These are phyloP conservation scores for Osmozyma mogii DNA, from an alignment of 805 yeast genomes.

Conservation along the genomic window DNA sequence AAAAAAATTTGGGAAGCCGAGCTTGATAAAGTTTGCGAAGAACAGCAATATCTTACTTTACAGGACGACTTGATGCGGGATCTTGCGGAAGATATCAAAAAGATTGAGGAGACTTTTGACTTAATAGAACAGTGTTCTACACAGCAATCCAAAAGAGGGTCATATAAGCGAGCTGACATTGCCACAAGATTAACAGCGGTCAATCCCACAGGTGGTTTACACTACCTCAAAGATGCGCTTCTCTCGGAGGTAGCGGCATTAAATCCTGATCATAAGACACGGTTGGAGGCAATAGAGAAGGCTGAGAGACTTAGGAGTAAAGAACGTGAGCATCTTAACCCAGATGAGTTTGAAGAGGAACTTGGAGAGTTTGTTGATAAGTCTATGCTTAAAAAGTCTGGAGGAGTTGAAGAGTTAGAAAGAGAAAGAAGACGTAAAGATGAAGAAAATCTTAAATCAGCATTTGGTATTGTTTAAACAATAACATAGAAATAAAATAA, in stretches of 20 bases:
- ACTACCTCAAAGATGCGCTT: slow-evolving; percentile 65
- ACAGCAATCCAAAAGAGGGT: slow-evolving; percentile 62
- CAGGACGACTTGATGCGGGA: slow-evolving; percentile 83
- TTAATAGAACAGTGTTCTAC: slow-evolving; percentile 75
- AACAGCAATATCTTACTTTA: slow-evolving; percentile 83
- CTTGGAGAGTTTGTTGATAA: slow-evolving; percentile 78
- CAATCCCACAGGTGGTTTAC: slow-evolving; percentile 56
- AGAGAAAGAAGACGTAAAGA: slow-evolving; percentile 59
- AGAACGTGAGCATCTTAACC: slow-evolving; percentile 50
- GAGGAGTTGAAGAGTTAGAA: slow-evolving; percentile 87
- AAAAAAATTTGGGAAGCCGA: slow-evolving; percentile 88
- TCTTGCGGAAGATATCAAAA: slow-evolving; percentile 69
- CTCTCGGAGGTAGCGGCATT: slow-evolving; percentile 71
- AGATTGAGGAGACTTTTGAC: slow-evolving; percentile 73
- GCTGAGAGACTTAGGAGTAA: slow-evolving; percentile 77
- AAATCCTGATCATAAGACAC: slow-evolving; percentile 73
- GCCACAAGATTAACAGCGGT: slow-evolving; percentile 41
- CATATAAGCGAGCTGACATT: slow-evolving; percentile 29
- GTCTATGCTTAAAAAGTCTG: slow-evolving; percentile 66
- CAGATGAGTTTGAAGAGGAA: slow-evolving; percentile 75
- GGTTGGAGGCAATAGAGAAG: slow-evolving; percentile 81
- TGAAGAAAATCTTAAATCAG: slow-evolving; percentile 56
- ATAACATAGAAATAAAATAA: slow-evolving; percentile 1
- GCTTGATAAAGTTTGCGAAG: slow-evolving; percentile 83
- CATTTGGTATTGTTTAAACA: slow-evolving; percentile 25